Percentiles rank a stretch among this genome's conserved stretches.
Evolutionary conservation across 768 basidiomycete species (phyloP).

Genomic region (Goffeauzyma gilvescens): DNA sequence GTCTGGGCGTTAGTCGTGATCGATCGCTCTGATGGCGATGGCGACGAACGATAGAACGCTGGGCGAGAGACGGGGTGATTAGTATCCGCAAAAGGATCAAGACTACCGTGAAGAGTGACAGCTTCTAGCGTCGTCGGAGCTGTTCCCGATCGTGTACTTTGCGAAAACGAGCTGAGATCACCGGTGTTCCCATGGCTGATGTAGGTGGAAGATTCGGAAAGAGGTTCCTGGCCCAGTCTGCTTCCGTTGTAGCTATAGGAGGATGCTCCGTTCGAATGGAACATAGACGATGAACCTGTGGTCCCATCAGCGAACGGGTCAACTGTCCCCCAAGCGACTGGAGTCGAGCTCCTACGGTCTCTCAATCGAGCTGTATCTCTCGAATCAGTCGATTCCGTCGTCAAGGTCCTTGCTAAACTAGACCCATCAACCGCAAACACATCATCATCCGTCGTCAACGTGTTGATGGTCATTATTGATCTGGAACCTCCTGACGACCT

Average conservation of each 20-base stretch:
- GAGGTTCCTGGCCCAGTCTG: background rate
- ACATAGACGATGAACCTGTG: background rate
- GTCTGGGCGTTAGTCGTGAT: background rate
- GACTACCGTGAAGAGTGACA: too few species aligned
- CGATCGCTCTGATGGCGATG: background rate
- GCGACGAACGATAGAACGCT: background rate
- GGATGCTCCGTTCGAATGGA: background rate
- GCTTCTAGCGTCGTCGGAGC: too few species aligned
- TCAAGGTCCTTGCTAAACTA: conserved; percentile 1
- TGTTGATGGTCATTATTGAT: background rate
- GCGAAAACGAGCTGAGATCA: background rate
- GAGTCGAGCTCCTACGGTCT: background rate
- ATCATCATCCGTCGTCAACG: conserved; percentile 2
- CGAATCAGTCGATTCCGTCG: conserved; percentile 4
- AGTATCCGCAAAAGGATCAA: conserved; percentile 2
- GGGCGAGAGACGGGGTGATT: background rate
- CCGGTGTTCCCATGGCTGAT: too few species aligned
- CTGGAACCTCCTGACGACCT: background rate
- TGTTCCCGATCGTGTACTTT: too few species aligned
- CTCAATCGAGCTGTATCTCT: background rate
- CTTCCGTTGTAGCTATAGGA: background rate
- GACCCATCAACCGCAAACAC: conserved; percentile 2
- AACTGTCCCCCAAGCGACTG: background rate
- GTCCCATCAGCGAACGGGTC: conserved; percentile 1
- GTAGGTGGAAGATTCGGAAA: conserved; percentile 2